Percentiles rank a stretch among this genome's conserved stretches.
These are phyloP conservation scores for Metarhizium sp. DNA, from an alignment of 2,329 filamentous ascomycete species.

Conservation along the genomic window DNA sequence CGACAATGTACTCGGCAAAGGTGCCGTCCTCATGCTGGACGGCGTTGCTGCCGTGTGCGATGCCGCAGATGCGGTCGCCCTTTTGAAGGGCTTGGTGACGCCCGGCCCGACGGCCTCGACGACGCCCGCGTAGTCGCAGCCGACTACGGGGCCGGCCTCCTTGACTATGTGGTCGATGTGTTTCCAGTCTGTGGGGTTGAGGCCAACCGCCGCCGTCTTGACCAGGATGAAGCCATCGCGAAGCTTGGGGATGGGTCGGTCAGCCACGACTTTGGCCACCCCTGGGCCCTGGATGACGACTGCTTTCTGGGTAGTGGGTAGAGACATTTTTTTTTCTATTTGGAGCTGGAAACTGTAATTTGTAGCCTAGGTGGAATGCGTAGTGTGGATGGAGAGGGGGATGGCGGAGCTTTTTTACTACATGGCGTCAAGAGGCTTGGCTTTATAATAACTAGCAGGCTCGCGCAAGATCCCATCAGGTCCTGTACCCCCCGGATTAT, in stretches of 20 bases:
- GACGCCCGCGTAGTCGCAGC: slow-evolving; percentile 25
- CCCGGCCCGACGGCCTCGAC: slow-evolving; percentile 17
- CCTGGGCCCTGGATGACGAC: slow-evolving; percentile 6
- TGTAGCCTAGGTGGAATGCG: too few relatives aligned
- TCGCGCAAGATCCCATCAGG: too few relatives aligned
- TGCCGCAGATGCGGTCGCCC: slow-evolving; percentile 19
- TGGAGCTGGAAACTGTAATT: too few relatives aligned
- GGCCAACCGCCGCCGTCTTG: slow-evolving; percentile 21
- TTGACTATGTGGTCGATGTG: slow-evolving; percentile 15
- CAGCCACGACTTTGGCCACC: slow-evolving; percentile 3
- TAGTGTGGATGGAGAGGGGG: too few relatives aligned
- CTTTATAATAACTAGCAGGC: too few relatives aligned
- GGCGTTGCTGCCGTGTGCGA: slow-evolving; percentile 13
- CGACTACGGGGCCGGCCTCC: slow-evolving; percentile 17
- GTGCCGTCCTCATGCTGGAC: slow-evolving; percentile 14
- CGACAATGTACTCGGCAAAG: slow-evolving; percentile 22
- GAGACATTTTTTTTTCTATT: too few relatives aligned
- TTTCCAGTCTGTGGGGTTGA: slow-evolving; percentile 28
- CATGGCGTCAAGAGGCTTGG: too few relatives aligned
- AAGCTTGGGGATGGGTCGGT: slow-evolving; percentile 7
- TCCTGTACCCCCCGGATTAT: too few relatives aligned
- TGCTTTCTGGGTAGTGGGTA: neutral
- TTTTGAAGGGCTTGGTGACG: slow-evolving; percentile 6
- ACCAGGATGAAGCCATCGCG: slow-evolving; percentile 18
- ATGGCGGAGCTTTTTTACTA: too few relatives aligned